phyloP scores from a whole-genome alignment of 1,284 basidiomycete species.

The Crucibulum parvulum region DNA sequence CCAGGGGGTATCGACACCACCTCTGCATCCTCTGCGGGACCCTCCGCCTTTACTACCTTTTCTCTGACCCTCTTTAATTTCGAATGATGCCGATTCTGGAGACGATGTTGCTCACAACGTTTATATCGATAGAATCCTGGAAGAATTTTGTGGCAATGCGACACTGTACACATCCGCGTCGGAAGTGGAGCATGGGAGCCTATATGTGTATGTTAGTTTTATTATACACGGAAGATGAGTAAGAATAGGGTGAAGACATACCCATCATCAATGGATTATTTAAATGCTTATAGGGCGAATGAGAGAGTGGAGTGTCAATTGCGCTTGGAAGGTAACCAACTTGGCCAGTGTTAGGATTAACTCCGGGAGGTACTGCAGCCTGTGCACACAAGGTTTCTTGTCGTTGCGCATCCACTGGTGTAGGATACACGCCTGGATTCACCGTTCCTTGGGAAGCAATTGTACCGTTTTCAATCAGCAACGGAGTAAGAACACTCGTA shows the following conservation, averaged over 20 bases:
- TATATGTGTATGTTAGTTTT: neutral
- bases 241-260: slow-evolving; percentile 2
- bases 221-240: neutral
- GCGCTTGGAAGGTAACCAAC: neutral
- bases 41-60: slow-evolving; percentile 47
- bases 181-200: slow-evolving; percentile 25
- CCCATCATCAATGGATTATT: slow-evolving; percentile 3
- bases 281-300: slow-evolving; percentile 13
- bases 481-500: slow-evolving; percentile 1
- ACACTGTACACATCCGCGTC: slow-evolving; percentile 61
- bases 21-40: slow-evolving; percentile 23
- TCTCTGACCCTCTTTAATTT: slow-evolving; percentile 57
- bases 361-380: neutral
- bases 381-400: neutral
- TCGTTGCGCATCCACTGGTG: neutral
- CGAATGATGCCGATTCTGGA: slow-evolving; percentile 60
- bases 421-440: neutral
- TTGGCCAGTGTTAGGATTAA: slow-evolving; percentile 8
- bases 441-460: too few species aligned
- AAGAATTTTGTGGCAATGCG: slow-evolving; percentile 59
- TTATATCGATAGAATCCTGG: slow-evolving; percentile 54
- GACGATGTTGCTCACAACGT: slow-evolving; percentile 59
- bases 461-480: too few species aligned
- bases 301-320: slow-evolving; percentile 11
- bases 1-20: slow-evolving; percentile 2